Evolutionary conservation across 2,329 filamentous ascomycete species (phyloP), one percentile per base, ranked within the genome.

Genomic region (Fusarium sp.): DNA sequence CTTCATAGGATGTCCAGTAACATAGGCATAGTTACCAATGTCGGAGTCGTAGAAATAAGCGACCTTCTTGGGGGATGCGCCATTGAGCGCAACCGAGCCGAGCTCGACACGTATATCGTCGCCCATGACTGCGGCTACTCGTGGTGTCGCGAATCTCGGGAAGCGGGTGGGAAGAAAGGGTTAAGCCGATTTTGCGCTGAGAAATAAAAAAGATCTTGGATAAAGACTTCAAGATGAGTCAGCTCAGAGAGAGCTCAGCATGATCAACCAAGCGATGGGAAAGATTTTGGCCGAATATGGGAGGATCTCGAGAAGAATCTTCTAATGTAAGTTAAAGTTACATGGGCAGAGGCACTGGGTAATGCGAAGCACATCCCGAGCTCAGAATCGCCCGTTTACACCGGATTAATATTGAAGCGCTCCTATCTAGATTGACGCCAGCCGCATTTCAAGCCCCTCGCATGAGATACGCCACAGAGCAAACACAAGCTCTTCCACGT

Each of bases 1-100:
- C 80, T 99, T 99, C 96, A 99, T 99, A 40, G 96, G 96, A 83
- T 99, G 96, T 20, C 93, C 94, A 66, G 93, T 94, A 58, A 97
- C 93, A 76, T 98, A 98, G 77, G 95, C 94, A 83, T 97, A 98
- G 80, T 98, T 98, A 69, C 95, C 95, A 76, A 98, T 96, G 81
- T 98, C 95, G 5, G 93, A 96, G 77, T 98, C 95, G 85, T 98
- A 98, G 80, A 98, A 98, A 82, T 98, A 98, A 56, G 95, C 95
- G 59, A 98, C 93, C 77, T 95, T 93, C 82, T 96, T 97, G 52
- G 83, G 80, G 25, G 83, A 80, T 49, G 79, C 74, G 58, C 81
- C 78, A 61, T 81, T 80, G 65, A 86, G 80, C 55, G 84, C 84
- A 40, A 80, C 78, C 45, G 83, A 81, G 66, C 83, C 78, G 64